Evolutionary conservation across 2,329 filamentous ascomycete genomes (phyloP), one percentile per base, ranked within the genome.

Genomic region (Esteya vermicola): DNA sequence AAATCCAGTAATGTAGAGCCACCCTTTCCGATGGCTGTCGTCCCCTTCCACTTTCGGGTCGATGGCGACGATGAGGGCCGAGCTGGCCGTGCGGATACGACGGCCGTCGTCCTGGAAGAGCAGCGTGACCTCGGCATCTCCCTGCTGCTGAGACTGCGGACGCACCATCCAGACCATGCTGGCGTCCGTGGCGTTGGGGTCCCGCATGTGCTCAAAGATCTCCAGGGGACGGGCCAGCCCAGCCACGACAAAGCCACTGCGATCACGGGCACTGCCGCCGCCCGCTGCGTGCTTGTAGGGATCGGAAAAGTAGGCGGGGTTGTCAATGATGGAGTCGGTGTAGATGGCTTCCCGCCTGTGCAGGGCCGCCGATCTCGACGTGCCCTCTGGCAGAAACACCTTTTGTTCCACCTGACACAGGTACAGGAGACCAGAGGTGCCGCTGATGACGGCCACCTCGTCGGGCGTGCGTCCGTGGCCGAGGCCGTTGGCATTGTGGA

Each of bases 1-100:
- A 41, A 74, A 72, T 0, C 75, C 73, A 0, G 72, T 72, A 3
- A 68, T 64, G 51, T 72, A 77, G 14, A 78, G 50, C 70, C 70
- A 75, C 0, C 64, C 74, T 43, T 63, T 61, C 16, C 65, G 61
- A 47, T 61, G 58, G 0, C 63, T 62, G 0, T n/a, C n/a, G n/a
- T n/a, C n/a, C n/a, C 46, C 55, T 36, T 65, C 62, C 12, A 56
- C 48, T 13, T 51, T 49, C 0, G 70, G 69, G 30, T 73, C 63
- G 38, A 72, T 64, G 0, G 64, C 62, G 2, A 78, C 60, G 33
- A 78, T 42, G 0, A 75, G 62, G 0, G 69, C 68, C 0, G 63
- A 57, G 41, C 68, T 75, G 0, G 62, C 63, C 6, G 59, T 63
- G 10, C 71, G 57, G 21, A 78, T 55, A 14, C 56, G 57, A 0